phyloP scores from a whole-genome alignment of 805 yeast species.

The Ogataea methanolica region DNA sequence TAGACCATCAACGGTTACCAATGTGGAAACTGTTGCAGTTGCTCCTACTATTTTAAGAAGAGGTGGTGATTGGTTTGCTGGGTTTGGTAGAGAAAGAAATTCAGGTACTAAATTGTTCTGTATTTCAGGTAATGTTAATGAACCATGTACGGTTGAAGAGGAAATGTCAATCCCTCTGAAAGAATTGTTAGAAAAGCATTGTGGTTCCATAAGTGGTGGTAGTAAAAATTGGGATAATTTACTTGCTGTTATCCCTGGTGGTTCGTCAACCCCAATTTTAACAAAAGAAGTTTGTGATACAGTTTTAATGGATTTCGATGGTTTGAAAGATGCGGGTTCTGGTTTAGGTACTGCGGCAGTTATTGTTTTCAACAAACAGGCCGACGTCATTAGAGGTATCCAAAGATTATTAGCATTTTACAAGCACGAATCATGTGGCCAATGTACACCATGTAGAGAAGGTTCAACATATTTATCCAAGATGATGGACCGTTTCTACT shows the following conservation, averaged over 20 bases:
- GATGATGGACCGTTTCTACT: conserved; percentile 77
- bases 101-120: conserved; percentile 80
- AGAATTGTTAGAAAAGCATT: conserved; percentile 80
- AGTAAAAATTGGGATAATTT: conserved; percentile 78
- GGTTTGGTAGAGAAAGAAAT: conserved; percentile 82
- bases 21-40: conserved; percentile 87
- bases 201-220: conserved; percentile 89
- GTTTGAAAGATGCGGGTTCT: conserved; percentile 77
- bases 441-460: conserved; percentile 93
- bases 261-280: conserved; percentile 81
- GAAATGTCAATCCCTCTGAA: conserved; percentile 87
- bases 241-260: conserved; percentile 86
- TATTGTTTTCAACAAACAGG: conserved; percentile 83
- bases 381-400: conserved; percentile 81
- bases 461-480: conserved; percentile 83
- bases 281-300: conserved; percentile 62
- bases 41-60: conserved; percentile 87
- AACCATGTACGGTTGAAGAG: conserved; percentile 90
- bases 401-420: conserved; percentile 81
- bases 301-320: conserved; percentile 84
- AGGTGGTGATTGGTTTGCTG: conserved; percentile 84
- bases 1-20: conserved; percentile 86
- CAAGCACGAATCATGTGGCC: conserved; percentile 92
- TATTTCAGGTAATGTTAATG: conserved; percentile 86
- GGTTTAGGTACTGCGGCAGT: conserved; percentile 94